Conservation (phyloP, 2,329 filamentous ascomycete species). For the Sarocladium kiliense region DNA sequence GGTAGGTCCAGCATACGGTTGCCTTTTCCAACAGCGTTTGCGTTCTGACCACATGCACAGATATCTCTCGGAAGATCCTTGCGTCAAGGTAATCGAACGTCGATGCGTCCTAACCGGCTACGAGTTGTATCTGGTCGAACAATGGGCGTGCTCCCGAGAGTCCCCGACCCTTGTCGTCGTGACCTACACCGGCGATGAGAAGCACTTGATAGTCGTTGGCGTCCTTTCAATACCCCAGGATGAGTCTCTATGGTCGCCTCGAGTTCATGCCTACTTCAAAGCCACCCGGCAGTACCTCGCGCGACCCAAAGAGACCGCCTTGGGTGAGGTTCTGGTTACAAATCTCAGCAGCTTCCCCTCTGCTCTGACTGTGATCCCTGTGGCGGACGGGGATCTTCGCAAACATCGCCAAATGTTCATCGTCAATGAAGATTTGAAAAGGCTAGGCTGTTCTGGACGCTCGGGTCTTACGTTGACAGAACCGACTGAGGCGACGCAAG, state of each 20-base stretch:
- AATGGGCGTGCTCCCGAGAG: constrained; percentile 91
- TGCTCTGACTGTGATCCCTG: constrained; percentile 82
- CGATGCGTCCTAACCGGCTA: constrained; percentile 71
- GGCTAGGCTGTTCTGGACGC: constrained; percentile 84
- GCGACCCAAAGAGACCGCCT: constrained; percentile 70
- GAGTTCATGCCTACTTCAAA: constrained; percentile 78
- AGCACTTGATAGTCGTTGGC: constrained; percentile 71
- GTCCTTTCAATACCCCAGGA: constrained; percentile 79
- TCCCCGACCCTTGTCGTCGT: constrained; percentile 89
- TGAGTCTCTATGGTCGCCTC: constrained; percentile 72
- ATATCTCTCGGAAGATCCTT: constrained; percentile 81
- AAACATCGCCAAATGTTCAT: constrained; percentile 81
- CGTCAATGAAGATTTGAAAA: constrained; percentile 90
- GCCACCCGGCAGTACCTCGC: constrained; percentile 83
- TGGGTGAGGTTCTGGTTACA: constrained; percentile 88
- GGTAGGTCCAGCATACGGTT: constrained; percentile 28
- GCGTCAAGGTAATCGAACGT: constrained; percentile 69
- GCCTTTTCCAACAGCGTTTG: background rate
- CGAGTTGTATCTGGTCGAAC: constrained; percentile 90
- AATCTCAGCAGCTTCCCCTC: constrained; percentile 91
- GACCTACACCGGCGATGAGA: constrained; percentile 84
- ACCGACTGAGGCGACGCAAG: constrained; percentile 75
- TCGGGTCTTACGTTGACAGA: constrained; percentile 76
- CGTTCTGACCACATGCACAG: constrained; percentile 26
- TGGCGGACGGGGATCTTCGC: constrained; percentile 80